Evolutionary conservation across 257 asterid genomes (phyloP), one percentile per base, ranked within the genome.

Genomic region (Thymus quinquecostatus): DNA sequence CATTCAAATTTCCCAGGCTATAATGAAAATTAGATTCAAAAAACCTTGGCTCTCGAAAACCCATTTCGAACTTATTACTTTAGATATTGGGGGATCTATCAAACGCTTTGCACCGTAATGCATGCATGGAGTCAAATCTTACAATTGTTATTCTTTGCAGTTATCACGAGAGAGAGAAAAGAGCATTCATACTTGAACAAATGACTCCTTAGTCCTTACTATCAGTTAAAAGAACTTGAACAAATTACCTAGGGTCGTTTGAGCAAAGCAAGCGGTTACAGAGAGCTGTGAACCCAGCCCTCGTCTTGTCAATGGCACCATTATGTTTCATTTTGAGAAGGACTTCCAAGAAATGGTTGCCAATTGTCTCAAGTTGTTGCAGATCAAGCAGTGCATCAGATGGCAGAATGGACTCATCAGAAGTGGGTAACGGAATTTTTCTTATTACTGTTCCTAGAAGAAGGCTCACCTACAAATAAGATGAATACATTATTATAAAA

Each of bases 281-380:
- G 60, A 94, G 89, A 50, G 99, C 99, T 47, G 99, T 91, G 79
- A 94, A 94, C 70, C 99, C 99, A 54, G 99, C 99, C 84, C 99
- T 85, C 48, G 99, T 94, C 83, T 94, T 94, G 83, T 94, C 99
- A 69, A 94, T 91, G 65, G 99, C 99, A 51, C 99, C 99, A 72
- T 75, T 94, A 68, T 94, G 99, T 84, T 94, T 94, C 99, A 94
- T 89, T 88, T 94, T 94, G 72, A 94, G 82, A 54, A 94, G 96
- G 77, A 94, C 97, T 82, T 91, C 99, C 77, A 94, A 76, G 81
- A 94, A 94, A 75, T 94, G 97, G 86, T 77, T 85, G 67, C 99
- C 99, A 78, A 94, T 89, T 59, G 84, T 86, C 95, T 94, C 92
- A 2, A 94, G 95, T 82, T 94, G 99, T 50, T 81, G 88, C 59